Conservation (phyloP, 164 flowering plant species). For the Dillenia turbinata region DNA sequence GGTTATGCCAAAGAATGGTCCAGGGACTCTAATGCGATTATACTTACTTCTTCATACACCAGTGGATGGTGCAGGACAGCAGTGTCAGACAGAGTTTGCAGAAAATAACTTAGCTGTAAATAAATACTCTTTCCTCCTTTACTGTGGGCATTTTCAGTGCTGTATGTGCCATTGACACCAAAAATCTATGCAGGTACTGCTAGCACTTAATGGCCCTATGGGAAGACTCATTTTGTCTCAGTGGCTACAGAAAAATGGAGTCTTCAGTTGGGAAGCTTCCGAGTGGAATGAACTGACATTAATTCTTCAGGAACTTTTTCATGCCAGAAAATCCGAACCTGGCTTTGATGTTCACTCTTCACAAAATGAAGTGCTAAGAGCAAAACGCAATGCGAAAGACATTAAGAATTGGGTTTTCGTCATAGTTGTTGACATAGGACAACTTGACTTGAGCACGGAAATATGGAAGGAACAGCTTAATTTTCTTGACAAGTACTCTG, state of each 20-base stretch:
- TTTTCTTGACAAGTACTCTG: conserved; percentile 55
- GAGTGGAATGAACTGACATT: conserved; percentile 90
- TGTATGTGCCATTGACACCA: too few species aligned
- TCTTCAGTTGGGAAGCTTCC: conserved; percentile 61
- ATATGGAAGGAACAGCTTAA: conserved; percentile 90
- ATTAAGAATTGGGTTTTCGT: conserved; percentile 25
- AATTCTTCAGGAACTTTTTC: conserved; percentile 49
- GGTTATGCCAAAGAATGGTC: conserved; percentile 75
- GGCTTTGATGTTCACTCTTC: conserved; percentile 24
- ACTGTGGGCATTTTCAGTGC: background rate
- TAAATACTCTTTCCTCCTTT: conserved; percentile 1
- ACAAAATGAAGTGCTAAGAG: conserved; percentile 22
- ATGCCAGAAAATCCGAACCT: conserved; percentile 12
- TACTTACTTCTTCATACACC: conserved; percentile 60
- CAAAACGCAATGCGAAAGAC: conserved; percentile 20
- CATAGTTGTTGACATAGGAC: conserved; percentile 66
- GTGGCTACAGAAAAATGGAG: conserved; percentile 62
- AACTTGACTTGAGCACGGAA: conserved; percentile 74
- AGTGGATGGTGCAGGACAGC: conserved; percentile 32
- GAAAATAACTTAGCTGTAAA: conserved; percentile 53
- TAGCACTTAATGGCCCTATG: conserved; percentile 61
- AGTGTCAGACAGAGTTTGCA: conserved; percentile 32
- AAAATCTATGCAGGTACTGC: conserved; percentile 55
- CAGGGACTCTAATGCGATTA: conserved; percentile 85
- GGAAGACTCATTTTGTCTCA: conserved; percentile 56